These are phyloP conservation scores for Neltuma alba DNA, from an alignment of 306 rosid species.

Conservation along the genomic window DNA sequence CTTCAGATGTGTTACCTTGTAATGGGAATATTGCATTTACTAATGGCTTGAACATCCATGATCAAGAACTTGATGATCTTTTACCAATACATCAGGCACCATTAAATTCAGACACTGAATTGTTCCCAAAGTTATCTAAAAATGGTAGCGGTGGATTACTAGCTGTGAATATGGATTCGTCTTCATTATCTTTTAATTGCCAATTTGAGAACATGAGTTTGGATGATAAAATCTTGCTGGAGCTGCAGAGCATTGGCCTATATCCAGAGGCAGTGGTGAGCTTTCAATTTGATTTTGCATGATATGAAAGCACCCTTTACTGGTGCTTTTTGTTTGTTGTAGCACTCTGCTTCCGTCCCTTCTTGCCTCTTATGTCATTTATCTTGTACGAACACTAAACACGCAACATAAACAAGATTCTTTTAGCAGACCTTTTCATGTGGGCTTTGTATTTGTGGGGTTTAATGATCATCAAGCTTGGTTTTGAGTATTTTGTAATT, in stretches of 20 bases:
- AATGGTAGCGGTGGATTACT: slow-evolving; percentile 49
- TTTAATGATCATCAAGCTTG: slow-evolving; percentile 22
- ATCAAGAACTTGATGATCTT: slow-evolving; percentile 34
- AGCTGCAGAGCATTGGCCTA: slow-evolving; percentile 76
- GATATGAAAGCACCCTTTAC: slow-evolving; percentile 18
- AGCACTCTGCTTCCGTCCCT: slow-evolving; percentile 11
- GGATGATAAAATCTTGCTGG: slow-evolving; percentile 74
- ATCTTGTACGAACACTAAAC: not conserved
- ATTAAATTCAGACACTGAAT: slow-evolving; percentile 39
- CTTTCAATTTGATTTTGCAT: slow-evolving; percentile 32
- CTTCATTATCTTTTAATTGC: slow-evolving; percentile 42
- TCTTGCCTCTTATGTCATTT: not conserved
- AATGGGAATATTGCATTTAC: slow-evolving; percentile 49
- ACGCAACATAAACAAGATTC: slow-evolving; percentile 12
- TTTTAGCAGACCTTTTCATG: slow-evolving; percentile 17
- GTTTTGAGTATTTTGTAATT: not conserved
- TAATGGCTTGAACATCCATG: slow-evolving; percentile 38
- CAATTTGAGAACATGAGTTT: slow-evolving; percentile 56
- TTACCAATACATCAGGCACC: slow-evolving; percentile 43
- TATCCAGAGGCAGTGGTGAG: slow-evolving; percentile 79
- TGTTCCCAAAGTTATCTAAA: slow-evolving; percentile 44
- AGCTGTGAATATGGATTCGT: slow-evolving; percentile 37
- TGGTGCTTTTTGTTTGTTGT: slow-evolving; percentile 25
- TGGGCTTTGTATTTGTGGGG: slow-evolving; percentile 11
- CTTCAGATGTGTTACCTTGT: slow-evolving; percentile 51